Base-by-base conservation (phyloP, 148 eudicot genomes). In the Rhododendron kiyosumense region DNA sequence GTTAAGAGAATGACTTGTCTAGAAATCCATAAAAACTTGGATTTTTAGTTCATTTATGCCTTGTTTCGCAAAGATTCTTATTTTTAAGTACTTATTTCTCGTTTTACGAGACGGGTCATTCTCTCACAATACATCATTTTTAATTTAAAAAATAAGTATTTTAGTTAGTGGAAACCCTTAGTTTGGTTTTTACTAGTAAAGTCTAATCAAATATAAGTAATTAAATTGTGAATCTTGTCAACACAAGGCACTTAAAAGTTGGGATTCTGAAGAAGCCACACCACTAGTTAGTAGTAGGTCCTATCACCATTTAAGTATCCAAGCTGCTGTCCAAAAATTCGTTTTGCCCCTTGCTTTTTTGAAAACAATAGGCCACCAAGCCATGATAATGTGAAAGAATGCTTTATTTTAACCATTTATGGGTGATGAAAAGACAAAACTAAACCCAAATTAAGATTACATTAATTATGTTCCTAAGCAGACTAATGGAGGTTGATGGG, bases 291-390 rank as follows among this genome's bases (percentile, higher is more conserved):
- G 76, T 71, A 28, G 17, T 30, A 46, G 34, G 57, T 57, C 75
- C 51, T n/a, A 15, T 34, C 30, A 22, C 22, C 13, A 34, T 41
- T 20, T 22, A 78, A 77, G 74, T 76, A 51, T 30, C 41, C 9
- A 36, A 84, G 74, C 57, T 79, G 49, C 30, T 34, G 36, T 79
- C 49, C 49, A 46, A 17, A 80, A 87, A 84, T 84, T 30, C 67
- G 54, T 84, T 81, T 80, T 83, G 84, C 89, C 81, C 74, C 81
- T 11, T 73, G 52, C 84, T 80, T 87, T 84, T 34, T 20, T 5
- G 5, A 84, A 83, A 79, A 73, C 84, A 87, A 87, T 67, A 71
- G 86, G 57, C 84, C 86, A 87, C 88, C 84, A 45, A 79, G 75
- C 48, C 18, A 8, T 51, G 67, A 32, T 45, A 45, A 77, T 59